Conservation (phyloP, 768 basidiomycete species). For the Lentinula edodes region DNA sequence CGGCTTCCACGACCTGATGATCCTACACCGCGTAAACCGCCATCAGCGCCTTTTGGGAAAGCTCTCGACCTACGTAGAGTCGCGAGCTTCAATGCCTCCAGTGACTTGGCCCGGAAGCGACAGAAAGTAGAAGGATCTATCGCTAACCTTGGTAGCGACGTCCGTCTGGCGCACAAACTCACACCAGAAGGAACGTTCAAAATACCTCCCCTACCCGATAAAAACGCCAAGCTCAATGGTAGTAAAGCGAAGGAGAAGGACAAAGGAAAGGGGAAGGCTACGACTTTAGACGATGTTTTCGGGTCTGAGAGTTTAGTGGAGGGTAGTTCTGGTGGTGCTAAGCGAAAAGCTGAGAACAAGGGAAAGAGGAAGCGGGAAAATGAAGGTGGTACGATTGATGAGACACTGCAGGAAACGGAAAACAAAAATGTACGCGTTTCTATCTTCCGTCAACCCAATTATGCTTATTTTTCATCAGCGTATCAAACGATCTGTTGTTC, state of each 20-base stretch:
- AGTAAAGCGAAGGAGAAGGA: constrained; percentile 11
- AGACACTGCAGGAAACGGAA: constrained; percentile 39
- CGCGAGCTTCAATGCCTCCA: background rate
- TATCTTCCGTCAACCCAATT: background rate
- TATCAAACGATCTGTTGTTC: constrained; percentile 38
- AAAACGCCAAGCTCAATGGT: constrained; percentile 13
- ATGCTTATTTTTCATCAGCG: constrained; percentile 22
- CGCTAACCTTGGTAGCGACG: constrained; percentile 33
- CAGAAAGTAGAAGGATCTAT: constrained; percentile 25
- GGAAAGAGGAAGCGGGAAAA: constrained; percentile 22
- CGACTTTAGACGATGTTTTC: constrained; percentile 26
- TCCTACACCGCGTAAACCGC: constrained; percentile 70
- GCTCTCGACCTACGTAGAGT: background rate
- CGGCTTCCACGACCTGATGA: constrained; percentile 68
- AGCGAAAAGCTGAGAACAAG: constrained; percentile 15
- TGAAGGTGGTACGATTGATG: constrained; percentile 17
- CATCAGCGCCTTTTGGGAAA: constrained; percentile 27
- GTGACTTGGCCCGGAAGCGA: constrained; percentile 20
- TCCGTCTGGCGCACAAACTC: constrained; percentile 10
- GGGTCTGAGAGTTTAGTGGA: constrained; percentile 9
- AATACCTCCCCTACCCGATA: constrained; percentile 40
- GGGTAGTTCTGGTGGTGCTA: constrained; percentile 8
- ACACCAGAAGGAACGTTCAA: constrained; percentile 28
- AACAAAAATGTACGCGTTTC: constrained; percentile 52
- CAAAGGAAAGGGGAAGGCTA: constrained; percentile 35